Evolutionary conservation across 2,329 filamentous ascomycete genomes (phyloP).

Genomic region (Penicillium griseofulvum): DNA sequence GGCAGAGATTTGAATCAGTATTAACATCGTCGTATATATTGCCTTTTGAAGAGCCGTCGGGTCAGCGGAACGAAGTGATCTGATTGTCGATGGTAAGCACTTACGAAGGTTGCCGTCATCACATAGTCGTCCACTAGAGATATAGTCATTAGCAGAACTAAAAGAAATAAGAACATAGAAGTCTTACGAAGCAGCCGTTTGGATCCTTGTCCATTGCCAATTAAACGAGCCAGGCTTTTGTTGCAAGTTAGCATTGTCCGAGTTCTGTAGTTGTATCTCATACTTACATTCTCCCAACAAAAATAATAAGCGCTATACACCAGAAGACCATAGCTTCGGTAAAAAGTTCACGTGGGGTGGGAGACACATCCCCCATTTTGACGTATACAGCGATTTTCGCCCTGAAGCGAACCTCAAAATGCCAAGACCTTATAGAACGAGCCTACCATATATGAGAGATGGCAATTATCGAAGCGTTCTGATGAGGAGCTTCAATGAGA

Average conservation of each 20-base stretch:
- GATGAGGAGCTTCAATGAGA: slow-evolving; percentile 1
- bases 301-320: slow-evolving; percentile 31
- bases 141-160: not conserved
- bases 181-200: slow-evolving; percentile 30
- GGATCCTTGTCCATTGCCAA: slow-evolving; percentile 21
- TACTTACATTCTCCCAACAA: slow-evolving; percentile 31
- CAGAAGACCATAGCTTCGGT: slow-evolving; percentile 32
- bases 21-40: slow-evolving; percentile 35
- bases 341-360: slow-evolving; percentile 29
- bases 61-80: not conserved
- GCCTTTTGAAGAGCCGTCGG: slow-evolving; percentile 19
- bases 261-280: not conserved
- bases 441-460: slow-evolving; percentile 5
- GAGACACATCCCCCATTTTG: slow-evolving; percentile 31
- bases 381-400: slow-evolving; percentile 1
- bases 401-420: not conserved
- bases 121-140: slow-evolving; percentile 37
- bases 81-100: slow-evolving; percentile 5
- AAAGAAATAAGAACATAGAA: not conserved
- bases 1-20: slow-evolving; percentile 39
- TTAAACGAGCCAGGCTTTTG: slow-evolving; percentile 25
- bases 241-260: slow-evolving; percentile 4
- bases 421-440: not conserved
- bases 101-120: slow-evolving; percentile 40
- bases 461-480: not conserved